Evolutionary conservation across 352 stramenopile species (phyloP), one percentile per base, ranked within the genome.

Genomic region (Globisporangium alternatum): DNA sequence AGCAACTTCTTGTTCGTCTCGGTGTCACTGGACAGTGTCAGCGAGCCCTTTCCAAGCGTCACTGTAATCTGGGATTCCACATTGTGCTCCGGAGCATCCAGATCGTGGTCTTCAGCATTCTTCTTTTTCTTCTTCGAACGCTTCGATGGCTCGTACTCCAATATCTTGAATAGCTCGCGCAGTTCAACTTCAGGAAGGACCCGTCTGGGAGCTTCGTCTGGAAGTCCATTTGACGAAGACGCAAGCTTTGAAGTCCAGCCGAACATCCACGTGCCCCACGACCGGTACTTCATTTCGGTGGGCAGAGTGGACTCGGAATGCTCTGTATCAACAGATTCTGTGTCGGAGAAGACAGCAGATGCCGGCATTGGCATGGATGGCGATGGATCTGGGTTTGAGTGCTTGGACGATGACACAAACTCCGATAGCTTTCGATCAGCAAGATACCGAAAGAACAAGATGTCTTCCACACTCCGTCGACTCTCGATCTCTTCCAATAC

Each of bases 231-330:
- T 28, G 75, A 66, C 25, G 69, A 61, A n/a, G 69, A 59, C 35
- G 76, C 71, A 49, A 95, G 70, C 33, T 85, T 84, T 17, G 82
- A 93, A 28, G 86, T 92, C 86, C 86, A 95, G 0, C 81, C 82
- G 75, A 95, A 95, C 74, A 95, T 88, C 86, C 86, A 95, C 44
- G 84, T 79, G 51, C 86, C 86, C 86, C 86, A 95, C 6, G 82
- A 90, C 53, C 80, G 72, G 71, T 91, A 95, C 8, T 80, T 79
- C 39, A 89, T 68, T 65, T 95, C 86, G 2, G 73, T 85, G n/a
- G 83, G 83, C 6, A 87, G 57, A 67, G 72, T 92, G 3, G 78
- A 84, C 41, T 90, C 86, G 0, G 86, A 89, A 8, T 75, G 64
- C 47, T 93, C 83, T 3, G 86, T 93, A 65, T 92, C 83, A n/a